These are phyloP conservation scores for Peniophora sp. DNA, from an alignment of 1,284 basidiomycete species.

Conservation along the genomic window DNA sequence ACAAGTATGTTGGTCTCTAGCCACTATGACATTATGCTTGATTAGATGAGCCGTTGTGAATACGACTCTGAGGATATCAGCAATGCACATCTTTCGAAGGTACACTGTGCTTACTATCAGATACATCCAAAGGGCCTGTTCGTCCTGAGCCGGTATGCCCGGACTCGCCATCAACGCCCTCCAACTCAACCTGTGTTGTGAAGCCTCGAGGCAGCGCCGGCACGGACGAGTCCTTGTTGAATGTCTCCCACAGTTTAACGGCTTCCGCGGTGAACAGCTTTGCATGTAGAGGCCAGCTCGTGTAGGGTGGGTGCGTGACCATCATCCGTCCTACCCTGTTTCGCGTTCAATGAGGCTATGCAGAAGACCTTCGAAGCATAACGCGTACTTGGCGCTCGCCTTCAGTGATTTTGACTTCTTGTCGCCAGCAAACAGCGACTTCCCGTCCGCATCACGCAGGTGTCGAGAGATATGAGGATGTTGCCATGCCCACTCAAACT, in stretches of 20 bases:
- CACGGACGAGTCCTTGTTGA: conserved; percentile 14
- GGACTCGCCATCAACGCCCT: conserved; percentile 68
- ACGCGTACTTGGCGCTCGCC: conserved; percentile 41
- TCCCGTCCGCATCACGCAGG: conserved; percentile 35
- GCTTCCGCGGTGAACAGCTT: conserved; percentile 63
- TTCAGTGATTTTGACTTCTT: conserved; percentile 27
- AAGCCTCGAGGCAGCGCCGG: conserved; percentile 42
- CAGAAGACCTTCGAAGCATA: neutral
- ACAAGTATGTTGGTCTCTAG: conserved; percentile 32
- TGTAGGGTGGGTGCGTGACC: conserved; percentile 51
- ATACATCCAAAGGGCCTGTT: conserved; percentile 52
- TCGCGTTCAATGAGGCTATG: neutral
- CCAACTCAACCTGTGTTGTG: conserved; percentile 46
- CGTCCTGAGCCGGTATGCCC: conserved; percentile 40
- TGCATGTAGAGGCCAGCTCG: conserved; percentile 57
- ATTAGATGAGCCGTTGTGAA: conserved; percentile 50
- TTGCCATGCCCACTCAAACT: conserved; percentile 95
- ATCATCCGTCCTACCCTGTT: conserved; percentile 41
- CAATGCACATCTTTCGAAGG: neutral
- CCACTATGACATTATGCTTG: conserved; percentile 39
- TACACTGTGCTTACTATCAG: conserved; percentile 41
- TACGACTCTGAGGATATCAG: conserved; percentile 22
- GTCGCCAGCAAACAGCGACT: conserved; percentile 26
- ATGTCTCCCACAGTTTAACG: conserved; percentile 38
- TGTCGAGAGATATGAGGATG: conserved; percentile 58